A percentile compares a stretch with the other conserved stretches of the same genome.
Evolutionary conservation across 331 rosid genomes (phyloP).

Genomic region (Arachis monticola): DNA sequence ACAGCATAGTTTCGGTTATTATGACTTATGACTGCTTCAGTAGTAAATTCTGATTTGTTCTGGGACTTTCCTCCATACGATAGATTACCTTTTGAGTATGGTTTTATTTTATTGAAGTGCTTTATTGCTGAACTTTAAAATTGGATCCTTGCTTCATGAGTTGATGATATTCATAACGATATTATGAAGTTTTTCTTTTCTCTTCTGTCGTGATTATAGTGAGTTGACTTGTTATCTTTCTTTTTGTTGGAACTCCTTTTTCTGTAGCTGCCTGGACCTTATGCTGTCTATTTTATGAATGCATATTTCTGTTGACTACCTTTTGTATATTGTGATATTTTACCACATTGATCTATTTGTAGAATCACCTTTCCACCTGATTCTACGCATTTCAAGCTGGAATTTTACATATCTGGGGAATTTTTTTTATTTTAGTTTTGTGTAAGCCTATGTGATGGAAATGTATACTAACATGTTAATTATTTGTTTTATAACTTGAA

Average conservation of each 20-base stretch:
- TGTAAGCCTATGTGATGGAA: not conserved
- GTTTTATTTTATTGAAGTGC: not conserved
- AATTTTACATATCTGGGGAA: not conserved
- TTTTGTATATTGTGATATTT: not conserved
- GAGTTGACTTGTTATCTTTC: not conserved
- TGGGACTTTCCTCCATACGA: not conserved
- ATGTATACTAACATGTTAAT: not conserved
- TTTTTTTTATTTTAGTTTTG: not conserved
- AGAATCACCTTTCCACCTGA: not conserved
- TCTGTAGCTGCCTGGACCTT: not conserved
- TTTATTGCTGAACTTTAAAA: not conserved
- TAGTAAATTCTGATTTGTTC: slow-evolving; percentile 1
- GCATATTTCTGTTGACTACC: not conserved
- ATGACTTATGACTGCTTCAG: not conserved
- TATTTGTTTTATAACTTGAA: slow-evolving; percentile 35
- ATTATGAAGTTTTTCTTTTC: not conserved
- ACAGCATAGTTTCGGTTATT: not conserved
- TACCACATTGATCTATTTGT: not conserved
- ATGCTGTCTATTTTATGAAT: not conserved
- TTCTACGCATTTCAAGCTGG: not conserved
- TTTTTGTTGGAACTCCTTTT: not conserved
- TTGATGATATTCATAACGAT: not conserved
- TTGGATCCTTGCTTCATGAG: not conserved
- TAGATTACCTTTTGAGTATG: not conserved
- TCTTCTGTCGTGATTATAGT: not conserved